Evolutionary conservation across 2,329 filamentous ascomycete genomes (phyloP).

Genomic region (Tolypocladium guangdongense): DNA sequence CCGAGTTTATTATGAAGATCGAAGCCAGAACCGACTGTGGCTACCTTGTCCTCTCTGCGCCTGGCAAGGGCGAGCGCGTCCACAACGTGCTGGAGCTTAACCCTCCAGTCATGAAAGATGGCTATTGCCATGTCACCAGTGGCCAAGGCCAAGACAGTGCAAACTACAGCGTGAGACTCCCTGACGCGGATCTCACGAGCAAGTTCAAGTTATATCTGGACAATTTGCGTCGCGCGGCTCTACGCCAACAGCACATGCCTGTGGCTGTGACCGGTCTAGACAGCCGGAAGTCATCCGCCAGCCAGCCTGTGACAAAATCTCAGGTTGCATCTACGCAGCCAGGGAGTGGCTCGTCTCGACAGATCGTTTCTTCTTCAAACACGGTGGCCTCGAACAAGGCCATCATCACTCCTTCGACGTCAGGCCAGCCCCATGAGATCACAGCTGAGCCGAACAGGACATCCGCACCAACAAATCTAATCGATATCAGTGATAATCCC

Average conservation of each 20-base stretch:
- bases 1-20: constrained; percentile 10
- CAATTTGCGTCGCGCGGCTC: constrained; percentile 5
- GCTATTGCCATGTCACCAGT: constrained; percentile 11
- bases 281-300: neutral
- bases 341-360: neutral
- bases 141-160: neutral
- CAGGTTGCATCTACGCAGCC: neutral
- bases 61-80: constrained; percentile 3
- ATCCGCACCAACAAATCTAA: neutral
- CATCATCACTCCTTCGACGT: neutral
- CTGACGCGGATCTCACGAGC: constrained; percentile 3
- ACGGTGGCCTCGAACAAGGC: neutral
- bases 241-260: neutral
- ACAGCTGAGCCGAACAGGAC: neutral
- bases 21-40: constrained; percentile 5
- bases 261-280: neutral
- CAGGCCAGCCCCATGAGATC: neutral
- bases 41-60: constrained; percentile 8
- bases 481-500: constrained; percentile 2
- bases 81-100: constrained; percentile 13
- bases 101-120: constrained; percentile 6
- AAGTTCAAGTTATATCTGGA: constrained; percentile 7
- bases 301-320: no score
- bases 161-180: constrained; percentile 10
- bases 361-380: neutral